phyloP scores from a whole-genome alignment of 2,329 filamentous ascomycete species.

The Paraphaeosphaeria minitans region DNA sequence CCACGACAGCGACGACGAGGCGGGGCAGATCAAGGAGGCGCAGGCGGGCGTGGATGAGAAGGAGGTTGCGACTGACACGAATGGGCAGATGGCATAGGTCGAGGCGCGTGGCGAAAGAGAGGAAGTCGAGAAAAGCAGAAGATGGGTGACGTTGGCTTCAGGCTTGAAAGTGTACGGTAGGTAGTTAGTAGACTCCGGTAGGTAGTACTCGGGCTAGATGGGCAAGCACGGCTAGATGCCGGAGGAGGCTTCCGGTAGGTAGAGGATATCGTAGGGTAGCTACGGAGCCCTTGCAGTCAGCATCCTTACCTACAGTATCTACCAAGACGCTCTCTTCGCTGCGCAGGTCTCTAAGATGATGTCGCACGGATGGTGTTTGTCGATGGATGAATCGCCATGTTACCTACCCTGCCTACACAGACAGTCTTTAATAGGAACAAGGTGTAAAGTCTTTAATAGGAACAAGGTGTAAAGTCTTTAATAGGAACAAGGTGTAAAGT shows the following conservation, averaged over 20 bases:
- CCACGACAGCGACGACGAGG: slow-evolving; percentile 38
- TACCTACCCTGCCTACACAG: too few species aligned
- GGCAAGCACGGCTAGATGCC: too few species aligned
- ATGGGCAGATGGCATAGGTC: slow-evolving; percentile 14
- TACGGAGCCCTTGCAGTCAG: neutral
- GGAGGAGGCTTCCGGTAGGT: too few species aligned
- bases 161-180: too few species aligned
- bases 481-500: too few species aligned
- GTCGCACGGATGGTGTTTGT: neutral
- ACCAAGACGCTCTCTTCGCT: neutral
- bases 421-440: too few species aligned
- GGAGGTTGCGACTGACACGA: slow-evolving; percentile 12
- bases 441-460: too few species aligned
- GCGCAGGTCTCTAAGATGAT: neutral
- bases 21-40: slow-evolving; percentile 16
- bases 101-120: neutral
- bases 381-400: neutral
- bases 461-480: too few species aligned
- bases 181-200: too few species aligned
- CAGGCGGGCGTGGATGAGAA: slow-evolving; percentile 14
- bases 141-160: too few species aligned
- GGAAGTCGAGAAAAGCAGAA: too few species aligned
- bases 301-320: neutral
- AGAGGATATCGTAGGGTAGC: neutral
- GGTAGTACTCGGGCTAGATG: too few species aligned